Base-by-base conservation (phyloP, 345 rosid species). In the Abelmoschus esculentus region DNA sequence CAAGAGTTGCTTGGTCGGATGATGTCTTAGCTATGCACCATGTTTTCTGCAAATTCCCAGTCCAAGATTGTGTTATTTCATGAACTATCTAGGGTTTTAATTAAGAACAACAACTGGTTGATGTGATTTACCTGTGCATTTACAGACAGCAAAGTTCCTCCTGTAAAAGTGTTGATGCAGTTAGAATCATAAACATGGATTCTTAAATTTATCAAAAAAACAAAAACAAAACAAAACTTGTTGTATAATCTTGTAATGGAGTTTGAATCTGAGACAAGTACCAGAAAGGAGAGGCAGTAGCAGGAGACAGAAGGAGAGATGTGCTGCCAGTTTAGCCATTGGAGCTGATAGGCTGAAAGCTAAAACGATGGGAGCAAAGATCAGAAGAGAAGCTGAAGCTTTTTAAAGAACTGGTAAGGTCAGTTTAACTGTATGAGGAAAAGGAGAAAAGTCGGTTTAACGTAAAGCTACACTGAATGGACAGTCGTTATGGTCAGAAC, bases 11-110 rank as follows among this genome's bases (percentile, higher is more conserved):
- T 54, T 74, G 75, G 69, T 87, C 87, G 3, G 89, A 81, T 17
- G 96, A 87, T 52, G 90, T 89, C 81, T 89, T 89, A 1, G 96
- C 90, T 57, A 84, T 81, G 77, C 96, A 90, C 96, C 89, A 85
- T 3, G 90, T 83, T 75, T 81, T 84, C 85, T 80, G 81, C 74
- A 58, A 8, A 22, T 31, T 28, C 44, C 12, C 14, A 62, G 58
- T 32, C 31, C 4, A 9, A 22, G 32, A 29, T 29, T 29, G 32
- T 29, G 32, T 29, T 29, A 29, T 29, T 55, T 15, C 14, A 4
- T 42, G 54, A 58, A 7, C 5, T 70, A 26, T 22, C 2, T 36
- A 0, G 38, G 29, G 44, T 60, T 6, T 10, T 1, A 36, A 54
- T 54, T 53, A 54, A 54, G 32, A 72, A 10, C 32, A 22, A 22